These are phyloP conservation scores for Fusarium continuum DNA, from an alignment of 2,329 filamentous ascomycete species.

Conservation along the genomic window DNA sequence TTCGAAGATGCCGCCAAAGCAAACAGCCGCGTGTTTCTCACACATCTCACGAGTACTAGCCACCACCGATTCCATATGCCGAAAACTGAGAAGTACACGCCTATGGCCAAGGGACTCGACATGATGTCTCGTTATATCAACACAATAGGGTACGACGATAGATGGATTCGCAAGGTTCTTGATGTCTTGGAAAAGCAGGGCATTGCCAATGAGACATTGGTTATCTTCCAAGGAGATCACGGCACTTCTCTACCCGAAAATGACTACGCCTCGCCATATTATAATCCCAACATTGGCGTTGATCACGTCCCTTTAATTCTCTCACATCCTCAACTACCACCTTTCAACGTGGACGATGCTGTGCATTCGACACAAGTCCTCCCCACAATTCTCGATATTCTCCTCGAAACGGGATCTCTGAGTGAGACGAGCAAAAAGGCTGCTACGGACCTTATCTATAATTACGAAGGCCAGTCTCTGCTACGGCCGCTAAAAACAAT, in stretches of 20 bases:
- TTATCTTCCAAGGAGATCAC: conserved; percentile 48
- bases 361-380: conserved; percentile 47
- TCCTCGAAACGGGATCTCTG: conserved; percentile 46
- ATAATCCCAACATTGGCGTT: conserved; percentile 46
- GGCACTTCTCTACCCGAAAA: conserved; percentile 48
- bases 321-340: conserved; percentile 46
- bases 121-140: conserved; percentile 48
- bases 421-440: conserved; percentile 28
- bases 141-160: conserved; percentile 46
- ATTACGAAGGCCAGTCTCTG: conserved; percentile 48
- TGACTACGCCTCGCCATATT: conserved; percentile 44
- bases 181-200: conserved; percentile 45
- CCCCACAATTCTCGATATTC: conserved; percentile 47
- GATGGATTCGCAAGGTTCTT: conserved; percentile 46
- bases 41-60: conserved; percentile 50
- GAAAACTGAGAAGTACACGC: conserved; percentile 40
- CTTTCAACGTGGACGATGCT: conserved; percentile 42
- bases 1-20: conserved; percentile 44
- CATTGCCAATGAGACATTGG: conserved; percentile 47
- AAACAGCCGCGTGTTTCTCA: conserved; percentile 47
- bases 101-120: conserved; percentile 41
- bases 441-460: conserved; percentile 39
- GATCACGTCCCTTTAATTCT: conserved; percentile 46
- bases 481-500: conserved; percentile 34
- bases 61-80: conserved; percentile 49